These are phyloP conservation scores for Chalaropsis ovoidea DNA, from an alignment of 2,329 filamentous ascomycete species.

Conservation along the genomic window DNA sequence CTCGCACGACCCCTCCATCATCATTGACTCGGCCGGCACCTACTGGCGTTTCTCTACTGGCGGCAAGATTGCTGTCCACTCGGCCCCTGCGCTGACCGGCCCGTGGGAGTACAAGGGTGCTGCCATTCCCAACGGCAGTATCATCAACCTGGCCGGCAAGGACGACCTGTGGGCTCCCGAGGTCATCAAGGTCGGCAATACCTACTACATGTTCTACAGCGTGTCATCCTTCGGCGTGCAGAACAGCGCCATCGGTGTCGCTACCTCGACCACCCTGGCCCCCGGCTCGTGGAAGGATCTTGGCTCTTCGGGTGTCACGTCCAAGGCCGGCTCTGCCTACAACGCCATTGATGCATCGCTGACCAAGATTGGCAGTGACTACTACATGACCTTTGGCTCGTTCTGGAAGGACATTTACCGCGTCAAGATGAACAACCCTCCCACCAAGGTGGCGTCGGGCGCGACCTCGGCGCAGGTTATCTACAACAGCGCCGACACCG, in stretches of 20 bases:
- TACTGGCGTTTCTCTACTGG: constrained; percentile 39
- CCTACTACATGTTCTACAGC: constrained; percentile 59
- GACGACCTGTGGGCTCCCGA: constrained; percentile 35
- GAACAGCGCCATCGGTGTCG: constrained; percentile 50
- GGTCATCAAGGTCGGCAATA: constrained; percentile 40
- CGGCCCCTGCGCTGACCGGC: constrained; percentile 33
- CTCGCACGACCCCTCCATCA: constrained; percentile 35
- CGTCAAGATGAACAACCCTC: constrained; percentile 38
- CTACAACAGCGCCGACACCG: constrained; percentile 43
- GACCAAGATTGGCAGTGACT: constrained; percentile 34
- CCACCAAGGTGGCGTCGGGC: constrained; percentile 29
- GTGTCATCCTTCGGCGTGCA: constrained; percentile 53
- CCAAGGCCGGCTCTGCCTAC: constrained; percentile 38
- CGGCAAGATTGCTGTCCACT: constrained; percentile 35
- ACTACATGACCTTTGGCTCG: constrained; percentile 53
- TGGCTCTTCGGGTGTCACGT: constrained; percentile 44
- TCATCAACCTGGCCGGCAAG: constrained; percentile 35
- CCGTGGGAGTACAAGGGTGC: constrained; percentile 38
- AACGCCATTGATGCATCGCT: constrained; percentile 54
- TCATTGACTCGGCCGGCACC: constrained; percentile 35
- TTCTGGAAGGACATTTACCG: constrained; percentile 59
- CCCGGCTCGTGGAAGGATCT: constrained; percentile 50
- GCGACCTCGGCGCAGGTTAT: constrained; percentile 38
- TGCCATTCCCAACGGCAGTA: constrained; percentile 34
- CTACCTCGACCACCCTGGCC: constrained; percentile 39